These are phyloP conservation scores for Penicillium coprophilum DNA, from an alignment of 495 filamentous ascomycete species.

Conservation along the genomic window DNA sequence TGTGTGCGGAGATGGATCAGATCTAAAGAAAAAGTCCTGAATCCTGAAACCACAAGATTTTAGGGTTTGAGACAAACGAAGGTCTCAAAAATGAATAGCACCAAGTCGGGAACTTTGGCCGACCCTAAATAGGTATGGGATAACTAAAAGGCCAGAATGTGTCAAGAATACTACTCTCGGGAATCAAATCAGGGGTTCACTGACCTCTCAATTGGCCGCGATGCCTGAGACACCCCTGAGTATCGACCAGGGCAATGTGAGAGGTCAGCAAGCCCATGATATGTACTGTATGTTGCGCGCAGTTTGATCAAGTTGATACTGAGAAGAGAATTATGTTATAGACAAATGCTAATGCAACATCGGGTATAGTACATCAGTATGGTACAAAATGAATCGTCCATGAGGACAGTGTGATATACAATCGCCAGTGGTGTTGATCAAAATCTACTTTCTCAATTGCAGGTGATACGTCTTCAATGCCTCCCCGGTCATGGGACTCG, in stretches of 20 bases:
- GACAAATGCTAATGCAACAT: neutral
- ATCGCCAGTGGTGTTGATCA: neutral
- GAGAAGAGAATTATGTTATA: neutral
- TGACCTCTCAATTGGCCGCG: neutral
- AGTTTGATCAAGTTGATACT: neutral
- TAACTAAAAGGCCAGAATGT: neutral
- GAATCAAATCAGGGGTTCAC: neutral
- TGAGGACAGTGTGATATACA: neutral
- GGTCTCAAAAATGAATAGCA: conserved; percentile 3
- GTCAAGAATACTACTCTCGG: neutral
- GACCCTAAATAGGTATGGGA: neutral
- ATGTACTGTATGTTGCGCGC: no score
- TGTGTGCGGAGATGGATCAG: neutral
- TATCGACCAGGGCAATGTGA: no score
- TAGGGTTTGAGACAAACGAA: neutral
- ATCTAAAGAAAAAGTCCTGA: neutral
- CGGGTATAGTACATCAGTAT: conserved; percentile 10
- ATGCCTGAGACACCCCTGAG: neutral
- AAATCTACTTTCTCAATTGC: conserved; percentile 27
- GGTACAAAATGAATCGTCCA: conserved; percentile 2
- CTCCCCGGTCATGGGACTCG: conserved; percentile 60
- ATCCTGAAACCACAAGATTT: neutral
- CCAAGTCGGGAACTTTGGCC: conserved; percentile 5
- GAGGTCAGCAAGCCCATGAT: neutral
- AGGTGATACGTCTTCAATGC: conserved; percentile 71